Evolutionary conservation across 371 early-diverging fungal species (phyloP).

Genomic region (Zychaea mexicana): DNA sequence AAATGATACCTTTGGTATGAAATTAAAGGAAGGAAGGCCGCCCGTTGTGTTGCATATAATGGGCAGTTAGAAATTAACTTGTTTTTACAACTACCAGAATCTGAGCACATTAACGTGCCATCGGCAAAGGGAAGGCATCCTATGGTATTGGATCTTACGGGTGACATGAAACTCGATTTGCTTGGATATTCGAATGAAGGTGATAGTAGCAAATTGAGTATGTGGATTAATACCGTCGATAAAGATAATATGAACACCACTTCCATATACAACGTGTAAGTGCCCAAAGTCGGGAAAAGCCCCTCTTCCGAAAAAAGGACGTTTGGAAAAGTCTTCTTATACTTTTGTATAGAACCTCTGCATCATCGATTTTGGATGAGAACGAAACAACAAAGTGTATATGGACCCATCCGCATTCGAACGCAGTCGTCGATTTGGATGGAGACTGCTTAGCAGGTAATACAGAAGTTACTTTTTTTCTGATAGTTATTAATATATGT

Average conservation of each 20-base stretch:
- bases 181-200: slow-evolving; percentile 67
- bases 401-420: slow-evolving; percentile 81
- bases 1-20: slow-evolving; percentile 61
- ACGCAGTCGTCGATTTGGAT: slow-evolving; percentile 88
- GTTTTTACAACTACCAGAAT: slow-evolving; percentile 25
- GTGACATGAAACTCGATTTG: slow-evolving; percentile 78
- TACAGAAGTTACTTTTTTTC: neutral
- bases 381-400: slow-evolving; percentile 52
- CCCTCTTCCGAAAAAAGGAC: too few relatives aligned
- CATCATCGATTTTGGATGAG: slow-evolving; percentile 24
- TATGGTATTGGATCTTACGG: slow-evolving; percentile 78
- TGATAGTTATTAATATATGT: too few relatives aligned
- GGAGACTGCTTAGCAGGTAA: slow-evolving; percentile 88
- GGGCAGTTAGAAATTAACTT: neutral
- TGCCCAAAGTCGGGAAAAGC: too few relatives aligned
- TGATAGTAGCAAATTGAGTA: slow-evolving; percentile 36
- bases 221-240: slow-evolving; percentile 59
- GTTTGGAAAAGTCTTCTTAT: neutral
- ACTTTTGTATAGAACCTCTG: slow-evolving; percentile 29
- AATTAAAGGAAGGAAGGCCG: neutral
- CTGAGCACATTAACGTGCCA: slow-evolving; percentile 47
- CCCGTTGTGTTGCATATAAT: neutral
- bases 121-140: slow-evolving; percentile 70
- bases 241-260: slow-evolving; percentile 14
- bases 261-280: slow-evolving; percentile 41